phyloP scores from a whole-genome alignment of 129 eudicot genomes.

The Helianthus tuberosus region DNA sequence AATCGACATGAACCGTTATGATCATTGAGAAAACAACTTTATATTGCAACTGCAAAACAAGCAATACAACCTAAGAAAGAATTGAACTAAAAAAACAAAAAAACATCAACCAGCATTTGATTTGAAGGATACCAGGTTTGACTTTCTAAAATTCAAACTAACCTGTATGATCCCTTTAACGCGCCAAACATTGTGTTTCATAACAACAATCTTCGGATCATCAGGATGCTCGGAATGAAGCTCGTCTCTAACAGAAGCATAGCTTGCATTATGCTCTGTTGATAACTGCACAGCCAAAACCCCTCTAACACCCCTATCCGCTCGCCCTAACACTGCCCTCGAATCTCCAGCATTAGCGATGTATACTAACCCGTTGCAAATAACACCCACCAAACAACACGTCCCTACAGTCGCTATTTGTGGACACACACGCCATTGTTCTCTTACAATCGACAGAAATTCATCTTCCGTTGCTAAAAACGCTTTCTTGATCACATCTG shows the following conservation, averaged over 20 bases:
- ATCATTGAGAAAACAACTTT: neutral
- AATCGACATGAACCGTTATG: neutral
- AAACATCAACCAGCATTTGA: neutral
- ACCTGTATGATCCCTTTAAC: constrained; percentile 97
- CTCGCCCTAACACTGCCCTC: constrained; percentile 84
- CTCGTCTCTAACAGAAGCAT: constrained; percentile 78
- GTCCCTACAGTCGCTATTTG: constrained; percentile 86
- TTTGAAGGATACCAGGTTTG: constrained; percentile 1
- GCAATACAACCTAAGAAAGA: neutral
- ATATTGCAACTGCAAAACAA: neutral
- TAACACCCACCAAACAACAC: constrained; percentile 86
- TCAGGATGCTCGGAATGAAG: constrained; percentile 68
- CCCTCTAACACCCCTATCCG: constrained; percentile 59
- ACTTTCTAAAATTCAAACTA: constrained; percentile 3
- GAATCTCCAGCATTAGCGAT: constrained; percentile 97
- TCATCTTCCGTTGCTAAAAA: constrained; percentile 89
- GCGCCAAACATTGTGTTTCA: constrained; percentile 88
- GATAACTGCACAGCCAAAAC: constrained; percentile 76
- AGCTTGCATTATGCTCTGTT: constrained; percentile 79
- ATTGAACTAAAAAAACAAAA: neutral
- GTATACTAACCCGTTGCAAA: constrained; percentile 66
- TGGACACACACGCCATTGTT: constrained; percentile 64
- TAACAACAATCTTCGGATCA: constrained; percentile 76
- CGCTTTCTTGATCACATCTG: constrained; percentile 69
- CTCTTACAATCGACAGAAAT: constrained; percentile 65